Percentiles rank a stretch among this genome's conserved stretches.
These are phyloP conservation scores for Ulmus americana DNA, from an alignment of 331 rosid genomes.

Conservation along the genomic window DNA sequence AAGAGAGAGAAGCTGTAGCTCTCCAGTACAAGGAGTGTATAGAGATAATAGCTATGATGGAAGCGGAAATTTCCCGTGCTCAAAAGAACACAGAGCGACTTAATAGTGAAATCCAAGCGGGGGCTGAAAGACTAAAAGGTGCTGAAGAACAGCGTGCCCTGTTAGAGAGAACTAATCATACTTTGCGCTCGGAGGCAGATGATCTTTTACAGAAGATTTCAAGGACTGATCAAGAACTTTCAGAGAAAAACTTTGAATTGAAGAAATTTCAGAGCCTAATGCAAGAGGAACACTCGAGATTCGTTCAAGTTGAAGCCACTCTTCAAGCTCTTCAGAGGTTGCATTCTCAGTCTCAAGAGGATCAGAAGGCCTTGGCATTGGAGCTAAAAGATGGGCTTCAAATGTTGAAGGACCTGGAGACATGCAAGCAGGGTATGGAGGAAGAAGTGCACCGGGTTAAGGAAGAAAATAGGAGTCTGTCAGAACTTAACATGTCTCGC, in stretches of 20 bases:
- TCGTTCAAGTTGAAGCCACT: constrained; percentile 68
- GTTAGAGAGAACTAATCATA: constrained; percentile 60
- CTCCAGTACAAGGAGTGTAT: constrained; percentile 53
- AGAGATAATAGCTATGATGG: constrained; percentile 66
- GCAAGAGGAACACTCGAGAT: constrained; percentile 66
- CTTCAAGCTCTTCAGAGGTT: constrained; percentile 61
- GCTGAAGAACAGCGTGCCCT: constrained; percentile 45
- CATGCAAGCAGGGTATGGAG: constrained; percentile 53
- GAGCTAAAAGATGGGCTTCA: constrained; percentile 79
- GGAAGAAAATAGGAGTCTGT: constrained; percentile 57
- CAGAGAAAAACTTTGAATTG: constrained; percentile 61
- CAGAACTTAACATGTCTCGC: constrained; percentile 48
- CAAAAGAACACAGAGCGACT: constrained; percentile 49
- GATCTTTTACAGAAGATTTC: constrained; percentile 63
- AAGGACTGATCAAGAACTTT: constrained; percentile 66
- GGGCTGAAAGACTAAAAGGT: constrained; percentile 46
- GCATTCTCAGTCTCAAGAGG: constrained; percentile 74
- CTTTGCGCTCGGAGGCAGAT: constrained; percentile 58
- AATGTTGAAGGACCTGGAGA: constrained; percentile 64
- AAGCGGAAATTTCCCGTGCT: constrained; percentile 49
- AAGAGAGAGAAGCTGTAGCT: constrained; percentile 59
- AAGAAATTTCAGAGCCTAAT: constrained; percentile 61
- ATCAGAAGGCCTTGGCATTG: constrained; percentile 65
- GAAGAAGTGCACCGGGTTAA: constrained; percentile 53
- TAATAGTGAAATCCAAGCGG: constrained; percentile 40